Percentiles rank a stretch among this genome's conserved stretches.
Evolutionary conservation across 2,329 filamentous ascomycete species (phyloP).

Genomic region (Hawksworthiomyces lignivorus): DNA sequence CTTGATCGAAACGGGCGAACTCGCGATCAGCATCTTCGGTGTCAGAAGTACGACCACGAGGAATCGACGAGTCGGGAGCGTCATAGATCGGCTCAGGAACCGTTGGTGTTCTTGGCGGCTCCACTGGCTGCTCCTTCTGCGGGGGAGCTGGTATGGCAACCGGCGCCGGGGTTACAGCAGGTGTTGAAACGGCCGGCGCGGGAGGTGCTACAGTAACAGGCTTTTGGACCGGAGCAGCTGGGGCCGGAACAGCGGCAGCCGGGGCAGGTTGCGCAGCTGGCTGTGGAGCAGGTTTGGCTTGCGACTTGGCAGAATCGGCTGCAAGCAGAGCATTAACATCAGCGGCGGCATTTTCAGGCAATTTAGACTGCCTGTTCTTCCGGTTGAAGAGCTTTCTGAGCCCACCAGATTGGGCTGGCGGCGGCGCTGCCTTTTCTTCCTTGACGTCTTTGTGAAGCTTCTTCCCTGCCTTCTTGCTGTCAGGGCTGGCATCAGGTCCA

Average conservation of each 20-base stretch:
- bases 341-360: slow-evolving; percentile 44
- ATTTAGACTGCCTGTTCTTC: slow-evolving; percentile 52
- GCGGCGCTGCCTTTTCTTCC: slow-evolving; percentile 17
- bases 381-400: slow-evolving; percentile 60
- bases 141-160: slow-evolving; percentile 14
- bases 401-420: slow-evolving; percentile 28
- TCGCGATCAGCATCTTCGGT: slow-evolving; percentile 52
- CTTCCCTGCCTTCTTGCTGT: slow-evolving; percentile 40
- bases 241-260: slow-evolving; percentile 20
- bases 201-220: not conserved
- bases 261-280: slow-evolving; percentile 5
- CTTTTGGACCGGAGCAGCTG: slow-evolving; percentile 15
- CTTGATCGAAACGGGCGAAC: slow-evolving; percentile 72
- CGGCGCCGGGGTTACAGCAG: slow-evolving; percentile 18
- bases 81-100: slow-evolving; percentile 32
- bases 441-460: slow-evolving; percentile 49
- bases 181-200: not conserved
- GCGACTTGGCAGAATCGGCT: slow-evolving; percentile 19
- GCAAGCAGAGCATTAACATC: slow-evolving; percentile 46
- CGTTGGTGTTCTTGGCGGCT: slow-evolving; percentile 15
- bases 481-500: slow-evolving; percentile 28
- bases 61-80: slow-evolving; percentile 40
- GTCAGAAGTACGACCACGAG: slow-evolving; percentile 53
- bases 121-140: slow-evolving; percentile 16
- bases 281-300: not conserved